Evolutionary conservation across 352 stramenopile species (phyloP), one percentile per base, ranked within the genome.

Genomic region (Phytophthora citricola): DNA sequence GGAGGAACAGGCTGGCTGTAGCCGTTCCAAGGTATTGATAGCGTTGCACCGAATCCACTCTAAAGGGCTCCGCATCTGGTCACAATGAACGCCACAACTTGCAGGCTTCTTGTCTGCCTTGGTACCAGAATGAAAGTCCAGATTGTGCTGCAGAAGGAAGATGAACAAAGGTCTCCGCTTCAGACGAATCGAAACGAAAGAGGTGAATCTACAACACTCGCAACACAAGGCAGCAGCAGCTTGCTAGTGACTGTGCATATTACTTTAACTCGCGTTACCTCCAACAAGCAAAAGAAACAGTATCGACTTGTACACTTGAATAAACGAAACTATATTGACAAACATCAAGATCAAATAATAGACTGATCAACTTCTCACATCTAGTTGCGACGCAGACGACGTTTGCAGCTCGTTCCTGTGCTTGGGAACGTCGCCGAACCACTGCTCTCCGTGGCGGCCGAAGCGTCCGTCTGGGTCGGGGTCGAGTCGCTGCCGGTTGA

Each of bases 331-430:
- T 66, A 22, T 66, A 66, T 53, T 40, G 41, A 49, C 47, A 65
- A 31, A 51, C 48, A 59, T 40, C 29, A 53, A 32, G 31, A 20
- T 43, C 17, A 45, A 56, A 56, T 56, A 56, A 44, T 49, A 59
- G 20, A 20, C 29, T 40, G 47, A 58, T 11, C 38, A 27, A 4
- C 6, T 4, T 3, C 34, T 50, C 34, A 39, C 41, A 60, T 62
- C 27, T 71, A 71, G 34, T 71, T 48, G 24, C 59, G 63, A 10
- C 63, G 63, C n/a, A 71, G 63, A 49, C 63, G 63, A 45, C 57
- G 63, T 44, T 71, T 71, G 63, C 63, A 71, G 49, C 63, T 71
- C 31, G 55, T 71, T 41, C 63, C 63, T 29, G 48, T 71, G 55
- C 56, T 66, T 9, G 63, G 63, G 44, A 71, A 66, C 15, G 63